Evolutionary conservation across 768 basidiomycete genomes (phyloP), one percentile per base, ranked within the genome.

Genomic region (Saitozyma podzolica): DNA sequence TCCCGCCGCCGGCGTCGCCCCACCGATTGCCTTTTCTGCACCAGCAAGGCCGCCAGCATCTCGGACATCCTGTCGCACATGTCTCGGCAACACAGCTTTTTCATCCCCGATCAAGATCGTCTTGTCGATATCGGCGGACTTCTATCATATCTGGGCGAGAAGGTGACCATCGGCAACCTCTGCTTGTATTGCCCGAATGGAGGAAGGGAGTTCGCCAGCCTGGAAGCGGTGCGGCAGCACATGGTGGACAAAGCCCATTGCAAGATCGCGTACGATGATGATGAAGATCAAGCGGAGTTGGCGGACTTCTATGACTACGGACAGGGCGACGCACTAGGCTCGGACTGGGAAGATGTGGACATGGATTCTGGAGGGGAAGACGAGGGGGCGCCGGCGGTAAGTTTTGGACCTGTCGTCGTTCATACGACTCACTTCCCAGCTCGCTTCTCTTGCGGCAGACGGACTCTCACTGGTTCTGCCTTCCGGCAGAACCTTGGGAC

Each of bases 301-400:
- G 90, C 92, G 0, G 94, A 97, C 68, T 97, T 84, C 76, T 99
- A 98, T 81, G 92, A 96, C 79, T 98, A 95, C 78, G 84, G 87
- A 0, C 78, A 83, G 0, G 91, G 89, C 10, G 95, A 95, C 74
- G 81, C 81, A 54, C 80, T 69, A 74, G 82, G 83, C 11, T 77
- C 67, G 6, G 70, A 73, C 3, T 68, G 74, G 67, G 78, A 78
- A 50, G 74, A 79, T 67, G 64, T 75, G 58, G 72, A 77, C n/a
- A 54, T 47, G 37, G 64, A 63, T 16, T 62, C 63, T 39, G 65
- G 63, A 42, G 66, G 66, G 37, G 72, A 78, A 17, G 72, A 76
- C 47, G 59, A 50, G 57, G 68, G 29, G 29, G 29, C 29, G 29
- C 29, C 29, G 29, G 29, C 29, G 29, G 29, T 29, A 5, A 29